Evolutionary conservation across 768 basidiomycete genomes (phyloP), one percentile per base, ranked within the genome.

Genomic region (Auriscalpium vulgare): DNA sequence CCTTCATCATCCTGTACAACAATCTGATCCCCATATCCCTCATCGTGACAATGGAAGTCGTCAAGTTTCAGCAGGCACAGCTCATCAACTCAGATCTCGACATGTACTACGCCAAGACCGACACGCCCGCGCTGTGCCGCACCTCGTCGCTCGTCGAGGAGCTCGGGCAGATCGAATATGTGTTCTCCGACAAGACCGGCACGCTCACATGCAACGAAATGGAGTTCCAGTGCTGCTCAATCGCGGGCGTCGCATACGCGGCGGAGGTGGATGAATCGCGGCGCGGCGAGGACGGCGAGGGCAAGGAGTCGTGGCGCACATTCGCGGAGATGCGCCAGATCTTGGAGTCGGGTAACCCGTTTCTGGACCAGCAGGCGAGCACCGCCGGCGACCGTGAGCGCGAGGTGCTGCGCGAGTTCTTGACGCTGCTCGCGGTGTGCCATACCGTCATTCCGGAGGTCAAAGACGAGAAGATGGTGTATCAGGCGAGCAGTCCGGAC

Each of bases 21-120:
- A 99, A 98, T 74, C 80, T 99, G 63, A 98, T 99, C 58, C 95
- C 95, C 4, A 99, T 99, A 65, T 98, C 95, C 55, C 85, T 99
- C 63, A 95, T 98, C 64, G 97, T 99, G 63, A 98, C 97, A 4
- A 98, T 98, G 88, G 97, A 99, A 75, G 89, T 98, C 37, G 97
- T 99, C 74, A 97, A 97, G 69, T 98, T 88, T 66, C 94, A 97
- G 69, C 97, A 98, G 73, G 95, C 97, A 1, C 88, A 91, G 37
- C 80, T 97, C 52, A 99, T 99, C 77, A 99, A 98, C 70, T 93
- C 83, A 23, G 97, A 95, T 71, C 82, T 95, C 51, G 97, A 99
- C 73, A 98, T 99, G 95, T 99, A 99, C 72, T 88, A 98, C 69
- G 83, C 87, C 10, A 84, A 76, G 56, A 97, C 95, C 0, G 97